phyloP scores from a whole-genome alignment of 495 filamentous ascomycete species.

The Paragyromitra xinjiangensis region DNA sequence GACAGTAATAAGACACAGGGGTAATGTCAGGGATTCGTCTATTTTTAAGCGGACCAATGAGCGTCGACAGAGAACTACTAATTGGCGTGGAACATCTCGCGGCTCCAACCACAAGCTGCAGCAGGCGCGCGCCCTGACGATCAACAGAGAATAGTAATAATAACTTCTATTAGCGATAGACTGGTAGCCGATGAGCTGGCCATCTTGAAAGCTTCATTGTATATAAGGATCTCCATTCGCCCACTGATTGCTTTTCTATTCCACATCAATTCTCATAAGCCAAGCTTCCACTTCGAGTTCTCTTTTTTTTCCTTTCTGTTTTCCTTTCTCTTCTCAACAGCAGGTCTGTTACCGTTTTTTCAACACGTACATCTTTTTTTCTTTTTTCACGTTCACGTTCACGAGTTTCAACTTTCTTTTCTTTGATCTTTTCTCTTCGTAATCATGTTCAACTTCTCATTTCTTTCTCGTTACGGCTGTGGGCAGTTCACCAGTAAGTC shows the following conservation, averaged over 20 bases:
- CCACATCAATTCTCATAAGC: conserved; percentile 5
- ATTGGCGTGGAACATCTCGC: conserved; percentile 20
- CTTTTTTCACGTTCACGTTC: conserved; percentile 26
- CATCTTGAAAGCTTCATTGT: conserved; percentile 39
- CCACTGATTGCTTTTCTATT: neutral
- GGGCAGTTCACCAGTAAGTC: conserved; percentile 35
- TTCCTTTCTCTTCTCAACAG: conserved; percentile 36
- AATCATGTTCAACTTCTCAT: conserved; percentile 43
- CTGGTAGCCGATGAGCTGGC: neutral
- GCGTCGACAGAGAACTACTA: neutral
- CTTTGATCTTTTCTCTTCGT: neutral
- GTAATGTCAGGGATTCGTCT: conserved; percentile 19
- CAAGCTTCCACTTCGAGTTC: conserved; percentile 1
- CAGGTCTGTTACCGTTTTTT: conserved; percentile 46
- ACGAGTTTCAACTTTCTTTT: neutral
- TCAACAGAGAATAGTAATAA: conserved; percentile 22
- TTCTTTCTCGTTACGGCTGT: conserved; percentile 41
- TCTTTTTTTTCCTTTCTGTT: conserved; percentile 30
- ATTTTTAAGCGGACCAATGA: conserved; percentile 47
- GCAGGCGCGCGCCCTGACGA: conserved; percentile 41
- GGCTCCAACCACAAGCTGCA: conserved; percentile 6
- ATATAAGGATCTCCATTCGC: conserved; percentile 30
- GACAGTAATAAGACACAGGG: conserved; percentile 9
- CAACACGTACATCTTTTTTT: conserved; percentile 53
- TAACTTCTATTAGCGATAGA: neutral